phyloP scores from a whole-genome alignment of 768 basidiomycete genomes.

The Leucocoprinus sp. region DNA sequence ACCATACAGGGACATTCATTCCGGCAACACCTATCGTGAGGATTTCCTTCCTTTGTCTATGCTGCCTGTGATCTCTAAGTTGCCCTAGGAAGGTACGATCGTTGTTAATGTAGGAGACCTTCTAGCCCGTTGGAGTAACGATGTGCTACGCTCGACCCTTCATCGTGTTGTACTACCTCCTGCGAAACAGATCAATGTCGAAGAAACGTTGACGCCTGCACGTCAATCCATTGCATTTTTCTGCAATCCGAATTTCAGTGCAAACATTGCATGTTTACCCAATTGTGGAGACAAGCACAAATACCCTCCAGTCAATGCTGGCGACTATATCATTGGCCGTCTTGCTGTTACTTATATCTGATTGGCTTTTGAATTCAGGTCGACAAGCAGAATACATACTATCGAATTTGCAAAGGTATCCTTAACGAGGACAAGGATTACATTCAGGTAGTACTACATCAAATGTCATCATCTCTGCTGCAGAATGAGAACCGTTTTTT shows the following conservation, averaged over 20 bases:
- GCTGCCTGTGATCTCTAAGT: slow-evolving; percentile 2
- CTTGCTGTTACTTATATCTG: slow-evolving; percentile 50
- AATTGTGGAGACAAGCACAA: slow-evolving; percentile 51
- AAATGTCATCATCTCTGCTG: slow-evolving; percentile 9
- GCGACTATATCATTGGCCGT: slow-evolving; percentile 69
- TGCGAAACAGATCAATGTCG: slow-evolving; percentile 36
- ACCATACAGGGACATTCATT: slow-evolving; percentile 62
- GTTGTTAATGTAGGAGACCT: slow-evolving; percentile 81
- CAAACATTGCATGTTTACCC: slow-evolving; percentile 64
- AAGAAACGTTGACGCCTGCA: slow-evolving; percentile 48
- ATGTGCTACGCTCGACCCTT: slow-evolving; percentile 68
- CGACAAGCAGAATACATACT: background rate
- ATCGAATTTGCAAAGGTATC: background rate
- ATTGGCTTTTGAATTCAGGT: slow-evolving; percentile 10
- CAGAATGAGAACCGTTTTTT: slow-evolving; percentile 24
- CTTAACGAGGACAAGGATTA: background rate
- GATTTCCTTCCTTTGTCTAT: slow-evolving; percentile 8
- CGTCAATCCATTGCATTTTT: slow-evolving; percentile 85
- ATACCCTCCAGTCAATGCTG: slow-evolving; percentile 65
- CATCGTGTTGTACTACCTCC: slow-evolving; percentile 78
- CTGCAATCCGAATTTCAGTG: slow-evolving; percentile 71
- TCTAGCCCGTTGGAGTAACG: slow-evolving; percentile 78
- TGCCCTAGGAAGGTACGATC: slow-evolving; percentile 61
- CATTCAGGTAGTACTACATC: background rate
- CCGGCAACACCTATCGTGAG: slow-evolving; percentile 72